Percentiles rank a stretch among this genome's conserved stretches.
These are phyloP conservation scores for Calonectria naviculata DNA, from an alignment of 2,329 filamentous ascomycete species.

Conservation along the genomic window DNA sequence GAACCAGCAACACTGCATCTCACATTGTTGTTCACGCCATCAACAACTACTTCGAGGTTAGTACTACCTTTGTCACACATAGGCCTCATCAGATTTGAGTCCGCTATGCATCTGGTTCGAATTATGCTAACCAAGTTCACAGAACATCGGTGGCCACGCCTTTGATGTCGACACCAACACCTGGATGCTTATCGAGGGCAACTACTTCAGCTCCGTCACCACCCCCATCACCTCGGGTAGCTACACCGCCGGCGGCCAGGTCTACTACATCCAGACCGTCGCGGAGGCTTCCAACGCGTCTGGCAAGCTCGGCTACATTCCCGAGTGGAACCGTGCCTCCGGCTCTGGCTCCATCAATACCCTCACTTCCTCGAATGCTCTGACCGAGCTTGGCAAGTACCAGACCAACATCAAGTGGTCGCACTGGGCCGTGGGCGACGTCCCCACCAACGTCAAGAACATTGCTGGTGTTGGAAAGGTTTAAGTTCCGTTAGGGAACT, in stretches of 20 bases:
- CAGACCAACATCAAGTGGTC: constrained; percentile 18
- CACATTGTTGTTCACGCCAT: constrained; percentile 66
- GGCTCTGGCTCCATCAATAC: constrained; percentile 16
- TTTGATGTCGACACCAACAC: constrained; percentile 60
- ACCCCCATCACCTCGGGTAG: constrained; percentile 40
- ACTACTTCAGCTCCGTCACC: constrained; percentile 65
- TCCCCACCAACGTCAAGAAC: constrained; percentile 14
- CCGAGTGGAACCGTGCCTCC: constrained; percentile 19
- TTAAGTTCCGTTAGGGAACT: not conserved
- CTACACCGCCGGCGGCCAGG: constrained; percentile 29
- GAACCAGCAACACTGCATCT: constrained; percentile 44
- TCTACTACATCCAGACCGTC: constrained; percentile 40
- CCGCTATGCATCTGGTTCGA: not conserved
- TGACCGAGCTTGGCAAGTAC: constrained; percentile 17
- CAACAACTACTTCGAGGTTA: constrained; percentile 67
- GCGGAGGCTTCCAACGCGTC: constrained; percentile 27
- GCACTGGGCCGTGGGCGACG: constrained; percentile 21
- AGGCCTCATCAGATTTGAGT: not conserved
- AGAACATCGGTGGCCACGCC: constrained; percentile 60
- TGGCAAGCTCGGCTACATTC: not conserved
- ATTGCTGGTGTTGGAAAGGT: constrained; percentile 24
- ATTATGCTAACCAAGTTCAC: not conserved
- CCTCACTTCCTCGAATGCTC: constrained; percentile 14
- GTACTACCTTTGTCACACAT: not conserved
- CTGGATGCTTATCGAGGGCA: constrained; percentile 65